Conservation (phyloP, 495 filamentous ascomycete species). For the Hyaloscypha hepaticicola region DNA sequence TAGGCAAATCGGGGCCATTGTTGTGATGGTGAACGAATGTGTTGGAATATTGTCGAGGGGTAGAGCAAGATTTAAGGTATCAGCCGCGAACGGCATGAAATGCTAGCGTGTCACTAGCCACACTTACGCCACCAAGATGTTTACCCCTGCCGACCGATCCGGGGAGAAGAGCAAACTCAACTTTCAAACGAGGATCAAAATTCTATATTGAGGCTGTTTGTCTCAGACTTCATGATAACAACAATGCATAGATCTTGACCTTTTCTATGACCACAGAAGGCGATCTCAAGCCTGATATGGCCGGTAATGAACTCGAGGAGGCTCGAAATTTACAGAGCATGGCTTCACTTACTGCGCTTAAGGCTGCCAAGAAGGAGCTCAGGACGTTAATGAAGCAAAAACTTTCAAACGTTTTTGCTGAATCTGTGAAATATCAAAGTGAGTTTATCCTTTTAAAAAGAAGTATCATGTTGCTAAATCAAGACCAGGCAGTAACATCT, state of each 20-base stretch:
- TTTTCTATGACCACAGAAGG: neutral
- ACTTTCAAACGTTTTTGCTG: constrained; percentile 54
- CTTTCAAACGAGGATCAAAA: neutral
- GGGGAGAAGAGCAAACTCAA: neutral
- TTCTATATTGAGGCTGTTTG: neutral
- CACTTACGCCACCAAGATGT: neutral
- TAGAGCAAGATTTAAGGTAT: constrained; percentile 19
- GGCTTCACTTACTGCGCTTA: constrained; percentile 43
- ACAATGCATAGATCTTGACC: neutral
- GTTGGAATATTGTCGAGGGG: constrained; percentile 3
- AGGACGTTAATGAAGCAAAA: constrained; percentile 65
- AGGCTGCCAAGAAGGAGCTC: constrained; percentile 70
- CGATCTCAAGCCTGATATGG: neutral
- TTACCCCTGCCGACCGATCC: neutral
- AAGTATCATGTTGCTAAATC: constrained; percentile 18
- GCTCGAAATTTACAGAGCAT: constrained; percentile 8
- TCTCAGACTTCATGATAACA: neutral
- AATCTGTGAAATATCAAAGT: constrained; percentile 69
- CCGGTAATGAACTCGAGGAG: neutral
- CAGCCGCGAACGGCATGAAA: neutral
- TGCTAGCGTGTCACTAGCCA: constrained; percentile 13
- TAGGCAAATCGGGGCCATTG: constrained; percentile 29
- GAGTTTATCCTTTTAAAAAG: constrained; percentile 20
- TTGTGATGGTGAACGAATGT: constrained; percentile 9
- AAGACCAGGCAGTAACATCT: constrained; percentile 55